Percentiles rank a stretch among this genome's conserved stretches.
Conservation (phyloP, 768 basidiomycete species). For the Mycena polygramma region DNA sequence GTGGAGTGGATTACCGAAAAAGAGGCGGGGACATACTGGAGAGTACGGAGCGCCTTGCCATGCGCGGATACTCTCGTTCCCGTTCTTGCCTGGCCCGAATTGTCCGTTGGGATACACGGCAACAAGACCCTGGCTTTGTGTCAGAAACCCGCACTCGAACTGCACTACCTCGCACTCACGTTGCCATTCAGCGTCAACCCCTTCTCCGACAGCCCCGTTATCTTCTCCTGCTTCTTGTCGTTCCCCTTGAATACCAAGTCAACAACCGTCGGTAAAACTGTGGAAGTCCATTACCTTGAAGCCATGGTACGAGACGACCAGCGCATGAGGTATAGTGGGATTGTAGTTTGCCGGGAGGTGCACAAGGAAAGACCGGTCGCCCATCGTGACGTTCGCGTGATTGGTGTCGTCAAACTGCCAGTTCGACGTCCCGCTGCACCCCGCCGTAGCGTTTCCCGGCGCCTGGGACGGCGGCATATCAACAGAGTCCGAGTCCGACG, state of each 20-base stretch:
- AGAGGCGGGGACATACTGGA: conserved; percentile 8
- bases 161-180: not conserved
- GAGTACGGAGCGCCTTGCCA: conserved; percentile 37
- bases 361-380: conserved; percentile 37
- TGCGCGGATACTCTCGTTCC: conserved; percentile 32
- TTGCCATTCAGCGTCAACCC: conserved; percentile 32
- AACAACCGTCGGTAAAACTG: no score
- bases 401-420: conserved; percentile 24
- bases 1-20: not conserved
- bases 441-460: conserved; percentile 17
- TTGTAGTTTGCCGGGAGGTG: conserved; percentile 31
- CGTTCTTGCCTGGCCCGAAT: conserved; percentile 36
- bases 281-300: conserved; percentile 9
- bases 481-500: not conserved
- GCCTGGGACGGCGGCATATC: not conserved
- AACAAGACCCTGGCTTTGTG: conserved; percentile 24
- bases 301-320: conserved; percentile 33
- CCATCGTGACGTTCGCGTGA: conserved; percentile 32
- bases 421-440: conserved; percentile 12
- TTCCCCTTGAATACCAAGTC: conserved; percentile 3
- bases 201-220: conserved; percentile 32
- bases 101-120: conserved; percentile 36
- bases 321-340: conserved; percentile 21
- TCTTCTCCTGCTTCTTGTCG: conserved; percentile 31
- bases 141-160: not conserved